Base-by-base conservation (phyloP, 805 yeast species). In the Hanseniaspora meyeri region DNA sequence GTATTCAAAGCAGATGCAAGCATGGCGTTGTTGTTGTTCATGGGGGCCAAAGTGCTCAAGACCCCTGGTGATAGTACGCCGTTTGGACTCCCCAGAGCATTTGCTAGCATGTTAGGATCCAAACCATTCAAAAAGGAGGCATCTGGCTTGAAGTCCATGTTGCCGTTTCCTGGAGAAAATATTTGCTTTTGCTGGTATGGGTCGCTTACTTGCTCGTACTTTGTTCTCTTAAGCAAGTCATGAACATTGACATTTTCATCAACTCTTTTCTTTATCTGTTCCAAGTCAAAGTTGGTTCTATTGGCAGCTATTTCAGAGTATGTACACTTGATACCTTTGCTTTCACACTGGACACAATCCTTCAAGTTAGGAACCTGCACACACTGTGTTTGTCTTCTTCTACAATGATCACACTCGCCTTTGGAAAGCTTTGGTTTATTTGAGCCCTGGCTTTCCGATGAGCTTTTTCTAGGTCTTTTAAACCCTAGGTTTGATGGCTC, bases 401-500 rank as follows among this genome's bases (percentile, higher is more conserved):
- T 74, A 68, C 97, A 90, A 62, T 83, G 87, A 64, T 87, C 95
- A 65, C 96, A 89, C 0, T 95, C 91, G 8, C 61, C 59, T 11
- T 49, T 29, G 31, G 53, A 39, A 29, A 20, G 14, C 19, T 37
- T 43, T 12, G 10, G 7, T 4, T 27, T 32, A 16, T 40, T 46
- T 4, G 51, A 69, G 70, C n/a, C 14, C 11, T 42, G 42, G 20
- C 48, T 50, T 12, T 31, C 45, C 66, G 69, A 59, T 59, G 65
- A 42, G 68, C 71, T 59, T 65, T 66, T 36, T 70, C 68, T 49
- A 61, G 59, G 47, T 63, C 65, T 9, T 65, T 51, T 38, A 55
- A 27, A 59, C 8, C 61, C 59, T 7, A 57, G 59, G 37, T 58
- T 57, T 14, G 62, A 39, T 6, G 48, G 38, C 27, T 49, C 43